These are phyloP conservation scores for Leccinum barrowsii DNA, from an alignment of 768 basidiomycete genomes.

Conservation along the genomic window DNA sequence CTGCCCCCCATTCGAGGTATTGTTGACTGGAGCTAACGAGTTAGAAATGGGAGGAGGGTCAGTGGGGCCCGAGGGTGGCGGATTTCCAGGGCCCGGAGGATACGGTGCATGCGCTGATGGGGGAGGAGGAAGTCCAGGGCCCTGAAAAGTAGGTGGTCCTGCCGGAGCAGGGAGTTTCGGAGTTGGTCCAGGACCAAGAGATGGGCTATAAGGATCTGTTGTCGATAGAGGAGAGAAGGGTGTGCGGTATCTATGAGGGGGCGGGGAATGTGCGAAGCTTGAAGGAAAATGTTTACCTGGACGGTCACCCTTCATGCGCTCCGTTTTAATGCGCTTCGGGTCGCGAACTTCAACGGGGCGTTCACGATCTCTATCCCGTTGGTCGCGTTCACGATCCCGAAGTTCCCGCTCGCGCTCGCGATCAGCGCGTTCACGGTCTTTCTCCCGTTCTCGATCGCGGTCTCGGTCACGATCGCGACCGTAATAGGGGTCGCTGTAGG, in stretches of 20 bases:
- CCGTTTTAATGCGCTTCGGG: constrained; percentile 57
- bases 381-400: constrained; percentile 34
- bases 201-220: constrained; percentile 34
- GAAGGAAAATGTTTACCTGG: constrained; percentile 35
- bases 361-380: constrained; percentile 46
- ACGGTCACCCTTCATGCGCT: constrained; percentile 45
- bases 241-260: constrained; percentile 32
- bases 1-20: constrained; percentile 27
- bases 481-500: constrained; percentile 38
- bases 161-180: constrained; percentile 34
- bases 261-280: constrained; percentile 26
- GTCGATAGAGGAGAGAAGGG: constrained; percentile 25
- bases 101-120: constrained; percentile 32
- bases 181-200: constrained; percentile 37
- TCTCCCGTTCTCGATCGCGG: constrained; percentile 41
- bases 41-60: constrained; percentile 24
- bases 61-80: constrained; percentile 27
- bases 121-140: constrained; percentile 36
- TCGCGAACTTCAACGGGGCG: constrained; percentile 49
- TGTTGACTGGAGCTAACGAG: constrained; percentile 26
- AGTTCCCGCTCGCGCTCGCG: constrained; percentile 39
- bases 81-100: constrained; percentile 32
- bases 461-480: constrained; percentile 35
- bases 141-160: constrained; percentile 31
- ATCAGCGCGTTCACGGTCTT: constrained; percentile 38